Evolutionary conservation across 371 early-diverging fungal genomes (phyloP), one percentile per base, ranked within the genome.

Genomic region (Mortierella sp.): DNA sequence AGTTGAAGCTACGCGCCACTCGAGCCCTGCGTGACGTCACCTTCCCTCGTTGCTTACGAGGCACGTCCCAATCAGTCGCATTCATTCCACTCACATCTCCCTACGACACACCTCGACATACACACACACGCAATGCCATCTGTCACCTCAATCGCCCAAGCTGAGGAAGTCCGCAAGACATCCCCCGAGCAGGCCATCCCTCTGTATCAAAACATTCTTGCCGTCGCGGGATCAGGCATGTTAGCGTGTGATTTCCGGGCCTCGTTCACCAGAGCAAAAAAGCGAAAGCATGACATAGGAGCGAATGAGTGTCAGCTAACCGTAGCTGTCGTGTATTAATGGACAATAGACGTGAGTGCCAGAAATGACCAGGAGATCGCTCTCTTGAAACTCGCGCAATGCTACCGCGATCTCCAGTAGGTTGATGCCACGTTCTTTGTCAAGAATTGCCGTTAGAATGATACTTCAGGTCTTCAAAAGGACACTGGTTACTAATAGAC

Each of bases 341-440:
- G 12, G 17, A 50, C 17, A 37, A 44, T 54, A 70, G 71, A 54
- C 28, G 50, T 41, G 19, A 53, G n/a, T 37, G 72, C 69, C 27
- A 62, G 80, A 47, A 82, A 65, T 26, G 86, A 86, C 56, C 84
- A 89, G 66, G 91, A 91, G 69, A 68, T 70, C 27, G 88, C 88
- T 21, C 66, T 91, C 26, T 67, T 86, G 51, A 87, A 85, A 50
- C 80, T 90, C 15, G 90, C 89, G 17, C 83, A 89, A 51, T 79
- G 88, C 47, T 89, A 89, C 61, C 82, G 87, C 30, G 86, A 88
- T 64, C 84, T 86, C 47, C 81, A 84, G 90, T 90, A 82, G 32
- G 71, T 54, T 4, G n/a, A n/a, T n/a, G n/a, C n/a, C n/a, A n/a
- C n/a, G n/a, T n/a, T n/a, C n/a, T n/a, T n/a, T n/a, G n/a, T n/a